phyloP scores from a whole-genome alignment of 805 yeast genomes.

The Kazachstania africana region DNA sequence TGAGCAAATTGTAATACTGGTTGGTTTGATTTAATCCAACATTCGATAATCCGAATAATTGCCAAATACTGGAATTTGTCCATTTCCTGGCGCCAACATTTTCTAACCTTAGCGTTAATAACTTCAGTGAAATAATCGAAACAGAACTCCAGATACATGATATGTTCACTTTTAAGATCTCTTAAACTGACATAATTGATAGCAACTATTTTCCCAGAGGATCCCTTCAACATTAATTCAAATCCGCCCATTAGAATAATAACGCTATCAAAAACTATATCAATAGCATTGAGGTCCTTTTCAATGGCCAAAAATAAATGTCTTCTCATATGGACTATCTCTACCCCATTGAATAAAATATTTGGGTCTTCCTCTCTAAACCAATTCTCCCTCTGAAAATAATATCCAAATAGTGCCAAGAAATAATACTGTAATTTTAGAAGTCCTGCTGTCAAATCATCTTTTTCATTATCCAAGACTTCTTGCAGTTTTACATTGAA shows the following conservation, averaged over 20 bases:
- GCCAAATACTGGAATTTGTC: slow-evolving; percentile 18
- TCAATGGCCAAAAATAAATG: no score
- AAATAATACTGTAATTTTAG: no score
- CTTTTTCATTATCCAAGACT: background rate
- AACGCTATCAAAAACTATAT: slow-evolving; percentile 13
- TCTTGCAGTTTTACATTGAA: background rate
- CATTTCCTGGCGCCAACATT: slow-evolving; percentile 9
- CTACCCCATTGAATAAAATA: background rate
- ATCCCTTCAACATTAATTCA: slow-evolving; percentile 8
- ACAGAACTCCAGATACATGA: slow-evolving; percentile 25
- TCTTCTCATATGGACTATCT: slow-evolving; percentile 11
- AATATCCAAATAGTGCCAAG: background rate
- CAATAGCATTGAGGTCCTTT: no score
- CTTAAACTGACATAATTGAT: slow-evolving; percentile 3
- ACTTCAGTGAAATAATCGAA: slow-evolving; percentile 29
- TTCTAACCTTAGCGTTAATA: slow-evolving; percentile 14
- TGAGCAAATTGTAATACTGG: slow-evolving; percentile 26
- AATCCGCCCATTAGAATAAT: slow-evolving; percentile 20
- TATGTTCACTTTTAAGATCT: slow-evolving; percentile 1
- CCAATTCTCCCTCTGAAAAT: background rate
- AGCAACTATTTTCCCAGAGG: background rate
- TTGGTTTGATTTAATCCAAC: slow-evolving; percentile 44
- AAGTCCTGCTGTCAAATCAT: background rate
- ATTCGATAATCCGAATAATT: slow-evolving; percentile 36
- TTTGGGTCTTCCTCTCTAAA: background rate